Percentiles rank a stretch among this genome's conserved stretches.
Conservation (phyloP, 208 protist genomes). For the Acanthamoeba rhysodes region DNA sequence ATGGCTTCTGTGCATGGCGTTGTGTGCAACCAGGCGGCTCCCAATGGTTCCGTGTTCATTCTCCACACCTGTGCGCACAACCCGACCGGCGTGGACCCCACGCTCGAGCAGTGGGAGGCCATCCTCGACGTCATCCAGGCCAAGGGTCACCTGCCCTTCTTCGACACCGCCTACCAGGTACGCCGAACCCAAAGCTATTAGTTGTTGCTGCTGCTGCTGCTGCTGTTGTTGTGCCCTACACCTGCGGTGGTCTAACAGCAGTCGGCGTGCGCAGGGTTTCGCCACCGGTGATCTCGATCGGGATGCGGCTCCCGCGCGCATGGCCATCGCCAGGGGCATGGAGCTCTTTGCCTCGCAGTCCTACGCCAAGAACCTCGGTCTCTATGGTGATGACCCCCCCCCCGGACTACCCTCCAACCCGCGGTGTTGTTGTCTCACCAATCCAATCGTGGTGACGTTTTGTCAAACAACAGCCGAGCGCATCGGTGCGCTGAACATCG, state of each 20-base stretch:
- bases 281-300: slow-evolving; percentile 87
- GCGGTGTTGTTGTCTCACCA: background rate
- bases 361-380: slow-evolving; percentile 99
- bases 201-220: no score
- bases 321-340: slow-evolving; percentile 56
- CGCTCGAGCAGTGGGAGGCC: slow-evolving; percentile 95
- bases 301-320: slow-evolving; percentile 43
- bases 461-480: slow-evolving; percentile 90
- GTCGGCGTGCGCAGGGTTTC: slow-evolving; percentile 88
- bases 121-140: slow-evolving; percentile 91
- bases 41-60: slow-evolving; percentile 94
- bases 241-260: no score
- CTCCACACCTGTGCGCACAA: slow-evolving; percentile 99
- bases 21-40: slow-evolving; percentile 77
- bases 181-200: background rate
- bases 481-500: slow-evolving; percentile 94
- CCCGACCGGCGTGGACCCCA: slow-evolving; percentile 98
- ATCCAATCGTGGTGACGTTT: background rate
- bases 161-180: slow-evolving; percentile 95
- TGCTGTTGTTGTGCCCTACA: no score
- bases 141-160: slow-evolving; percentile 95
- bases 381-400: slow-evolving; percentile 91
- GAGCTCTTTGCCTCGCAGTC: slow-evolving; percentile 93
- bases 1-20: background rate
- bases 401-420: background rate